Evolutionary conservation across 2,329 filamentous ascomycete species (phyloP), one percentile per base, ranked within the genome.

Genomic region (Diaporthe helianthi): DNA sequence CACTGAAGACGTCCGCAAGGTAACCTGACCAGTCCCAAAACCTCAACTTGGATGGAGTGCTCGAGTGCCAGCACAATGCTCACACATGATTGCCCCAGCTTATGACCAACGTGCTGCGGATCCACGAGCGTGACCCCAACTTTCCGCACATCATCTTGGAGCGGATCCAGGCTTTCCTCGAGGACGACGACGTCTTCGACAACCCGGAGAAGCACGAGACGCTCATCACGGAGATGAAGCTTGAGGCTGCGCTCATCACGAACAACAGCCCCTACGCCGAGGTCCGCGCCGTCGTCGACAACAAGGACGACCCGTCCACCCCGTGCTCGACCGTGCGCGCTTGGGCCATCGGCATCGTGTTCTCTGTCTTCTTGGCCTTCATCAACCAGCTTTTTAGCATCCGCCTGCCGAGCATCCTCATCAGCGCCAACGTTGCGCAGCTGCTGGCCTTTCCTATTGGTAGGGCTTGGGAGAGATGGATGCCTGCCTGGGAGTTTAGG

Each of bases 361-460:
- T 87, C 69, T 81, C 84, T 10, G 78, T 82, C 36, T 71, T 85
- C 31, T 78, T 86, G 41, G 81, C 83, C 53, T 85, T 85, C 65
- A 79, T 84, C 74, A 88, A 89, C 73, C 85, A 87, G 78, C 82
- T 89, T 63, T 88, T 89, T 75, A 85, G 84, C 63, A 84, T 89
- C 69, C 85, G 86, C 12, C 82, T 85, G 71, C 87, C 87, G 0
- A 78, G 81, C 52, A 88, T 89, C 72, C 80, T 78, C 19, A 84
- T 89, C 74, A 81, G 83, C 72, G 80, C 84, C 61, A 86, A 87
- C 64, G 85, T 89, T 10, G 85, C 86, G 22, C 86, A 89, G 78
- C 77, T 89, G 52, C 78, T 88, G 7, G 84, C 85, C 2, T 89
- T 85, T 65, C 86, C 87, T 2, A 71, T 87, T 13, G 87, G 86